Evolutionary conservation across 768 basidiomycete species (phyloP).

Genomic region (Mycena venus): DNA sequence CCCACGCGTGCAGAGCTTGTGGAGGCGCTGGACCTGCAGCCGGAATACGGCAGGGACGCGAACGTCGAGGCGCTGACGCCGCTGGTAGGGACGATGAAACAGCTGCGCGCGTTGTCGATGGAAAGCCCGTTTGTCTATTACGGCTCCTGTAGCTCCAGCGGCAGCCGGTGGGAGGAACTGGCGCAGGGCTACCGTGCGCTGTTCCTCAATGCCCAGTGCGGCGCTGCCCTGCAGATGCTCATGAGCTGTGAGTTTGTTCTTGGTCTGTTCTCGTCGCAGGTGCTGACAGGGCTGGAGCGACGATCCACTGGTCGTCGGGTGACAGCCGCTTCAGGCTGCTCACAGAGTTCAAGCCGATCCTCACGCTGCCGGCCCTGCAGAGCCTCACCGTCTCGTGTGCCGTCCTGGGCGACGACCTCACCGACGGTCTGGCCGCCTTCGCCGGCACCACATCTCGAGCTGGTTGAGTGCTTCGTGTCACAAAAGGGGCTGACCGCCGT

Average conservation of each 20-base stretch:
- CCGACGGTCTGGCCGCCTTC: background rate
- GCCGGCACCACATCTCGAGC: background rate
- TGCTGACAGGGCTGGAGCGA: background rate
- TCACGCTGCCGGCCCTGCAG: too few relatives aligned
- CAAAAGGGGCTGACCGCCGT: background rate
- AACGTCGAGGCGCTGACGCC: background rate
- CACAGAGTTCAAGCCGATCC: background rate
- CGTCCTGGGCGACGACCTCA: too few relatives aligned
- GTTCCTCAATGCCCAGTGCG: background rate
- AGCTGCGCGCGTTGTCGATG: background rate
- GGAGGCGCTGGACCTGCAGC: background rate
- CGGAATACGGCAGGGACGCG: background rate
- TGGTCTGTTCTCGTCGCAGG: background rate
- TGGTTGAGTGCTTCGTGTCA: background rate
- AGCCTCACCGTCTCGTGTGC: too few relatives aligned
- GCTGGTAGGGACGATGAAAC: background rate
- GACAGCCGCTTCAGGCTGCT: background rate
- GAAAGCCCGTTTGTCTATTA: background rate
- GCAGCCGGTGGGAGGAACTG: too few relatives aligned
- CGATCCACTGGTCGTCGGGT: too few relatives aligned
- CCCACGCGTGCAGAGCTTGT: too few relatives aligned
- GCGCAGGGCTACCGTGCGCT: too few relatives aligned
- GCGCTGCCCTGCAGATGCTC: background rate
- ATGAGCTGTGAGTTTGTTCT: background rate
- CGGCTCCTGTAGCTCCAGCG: background rate